These are phyloP conservation scores for Aureobasidium subglaciale DNA, from an alignment of 2,329 filamentous ascomycete genomes.

Conservation along the genomic window DNA sequence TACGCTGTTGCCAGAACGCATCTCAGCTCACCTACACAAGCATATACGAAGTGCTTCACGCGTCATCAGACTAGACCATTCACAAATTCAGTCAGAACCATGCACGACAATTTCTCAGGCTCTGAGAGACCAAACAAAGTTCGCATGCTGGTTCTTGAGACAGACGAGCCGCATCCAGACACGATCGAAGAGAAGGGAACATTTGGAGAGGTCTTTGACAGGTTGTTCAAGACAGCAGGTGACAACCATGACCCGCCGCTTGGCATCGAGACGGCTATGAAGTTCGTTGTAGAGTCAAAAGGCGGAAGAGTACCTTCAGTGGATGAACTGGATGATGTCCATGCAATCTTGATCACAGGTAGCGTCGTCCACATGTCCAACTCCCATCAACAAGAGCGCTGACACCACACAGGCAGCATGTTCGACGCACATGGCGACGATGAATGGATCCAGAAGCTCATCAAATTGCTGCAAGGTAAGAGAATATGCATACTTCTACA, in stretches of 20 bases:
- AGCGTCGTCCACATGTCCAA: too few species aligned
- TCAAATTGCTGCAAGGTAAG: slow-evolving; percentile 40
- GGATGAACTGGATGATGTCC: slow-evolving; percentile 40
- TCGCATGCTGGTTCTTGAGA: slow-evolving; percentile 50
- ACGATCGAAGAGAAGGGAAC: slow-evolving; percentile 44
- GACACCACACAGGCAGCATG: too few species aligned
- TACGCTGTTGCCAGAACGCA: neutral
- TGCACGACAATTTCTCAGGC: slow-evolving; percentile 11
- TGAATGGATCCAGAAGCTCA: slow-evolving; percentile 37
- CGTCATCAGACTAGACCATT: neutral
- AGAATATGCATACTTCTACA: neutral
- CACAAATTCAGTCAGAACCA: neutral
- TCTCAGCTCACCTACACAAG: neutral
- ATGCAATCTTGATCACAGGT: slow-evolving; percentile 42
- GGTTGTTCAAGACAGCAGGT: slow-evolving; percentile 47
- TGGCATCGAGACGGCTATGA: slow-evolving; percentile 48
- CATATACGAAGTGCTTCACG: neutral
- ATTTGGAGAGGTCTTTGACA: slow-evolving; percentile 49
- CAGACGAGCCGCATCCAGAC: slow-evolving; percentile 48
- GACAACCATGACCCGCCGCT: slow-evolving; percentile 47
- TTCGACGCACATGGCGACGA: slow-evolving; percentile 43
- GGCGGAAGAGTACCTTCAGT: slow-evolving; percentile 40
- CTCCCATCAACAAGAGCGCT: too few species aligned
- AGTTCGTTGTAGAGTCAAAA: slow-evolving; percentile 44
- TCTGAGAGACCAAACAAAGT: slow-evolving; percentile 10